Conservation (phyloP, 768 basidiomycete genomes). For the Lactarius trivialis region DNA sequence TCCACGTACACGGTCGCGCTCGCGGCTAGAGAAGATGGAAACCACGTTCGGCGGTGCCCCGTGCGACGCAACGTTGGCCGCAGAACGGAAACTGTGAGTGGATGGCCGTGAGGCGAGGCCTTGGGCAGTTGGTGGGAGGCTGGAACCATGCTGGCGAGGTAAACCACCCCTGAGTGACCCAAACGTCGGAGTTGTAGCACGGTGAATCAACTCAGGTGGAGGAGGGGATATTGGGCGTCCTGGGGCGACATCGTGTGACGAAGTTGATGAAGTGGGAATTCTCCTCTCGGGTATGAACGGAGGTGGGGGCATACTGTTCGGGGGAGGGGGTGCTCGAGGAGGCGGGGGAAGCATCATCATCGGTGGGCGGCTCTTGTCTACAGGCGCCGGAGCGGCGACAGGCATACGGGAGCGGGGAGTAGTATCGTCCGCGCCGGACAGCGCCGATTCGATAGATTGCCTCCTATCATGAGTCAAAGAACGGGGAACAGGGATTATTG, state of each 20-base stretch:
- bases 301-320: constrained; percentile 64
- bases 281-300: constrained; percentile 67
- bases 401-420: constrained; percentile 54
- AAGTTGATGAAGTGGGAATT: constrained; percentile 37
- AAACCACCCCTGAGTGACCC: constrained; percentile 51
- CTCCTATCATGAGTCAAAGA: constrained; percentile 54
- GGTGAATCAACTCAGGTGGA: constrained; percentile 84
- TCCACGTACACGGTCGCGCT: constrained; percentile 49
- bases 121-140: constrained; percentile 63
- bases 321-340: constrained; percentile 70
- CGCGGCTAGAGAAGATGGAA: constrained; percentile 28
- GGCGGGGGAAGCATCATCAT: constrained; percentile 76
- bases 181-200: constrained; percentile 82
- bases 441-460: constrained; percentile 64
- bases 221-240: constrained; percentile 90
- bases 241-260: constrained; percentile 58
- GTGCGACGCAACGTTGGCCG: constrained; percentile 51
- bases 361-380: constrained; percentile 78
- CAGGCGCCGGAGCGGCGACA: constrained; percentile 45
- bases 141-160: constrained; percentile 61
- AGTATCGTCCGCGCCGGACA: constrained; percentile 48
- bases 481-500: constrained; percentile 44
- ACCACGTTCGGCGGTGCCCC: constrained; percentile 46
- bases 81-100: constrained; percentile 78
- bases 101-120: constrained; percentile 67